These are phyloP conservation scores for Oryza coarctata DNA, from an alignment of 176 grass and related monocot species.

Conservation along the genomic window DNA sequence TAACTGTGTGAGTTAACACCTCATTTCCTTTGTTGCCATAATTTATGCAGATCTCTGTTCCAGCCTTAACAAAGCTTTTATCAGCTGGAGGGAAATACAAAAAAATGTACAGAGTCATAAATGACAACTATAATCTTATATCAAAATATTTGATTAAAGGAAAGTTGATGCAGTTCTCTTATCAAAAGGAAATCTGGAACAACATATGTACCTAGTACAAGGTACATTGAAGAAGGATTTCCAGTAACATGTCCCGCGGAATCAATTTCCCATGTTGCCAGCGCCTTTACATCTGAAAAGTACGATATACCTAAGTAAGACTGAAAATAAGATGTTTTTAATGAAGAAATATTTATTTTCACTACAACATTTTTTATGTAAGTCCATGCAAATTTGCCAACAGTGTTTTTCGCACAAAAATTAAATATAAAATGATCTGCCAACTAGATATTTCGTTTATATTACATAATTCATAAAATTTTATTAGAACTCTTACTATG, in stretches of 20 bases:
- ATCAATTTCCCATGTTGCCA: slow-evolving; percentile 94
- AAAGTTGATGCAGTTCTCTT: not conserved
- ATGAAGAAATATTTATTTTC: not conserved
- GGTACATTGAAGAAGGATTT: slow-evolving; percentile 88
- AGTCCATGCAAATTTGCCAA: not conserved
- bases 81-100: slow-evolving; percentile 50
- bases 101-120: slow-evolving; percentile 28
- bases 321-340: not conserved
- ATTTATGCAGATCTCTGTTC: slow-evolving; percentile 83
- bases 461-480: not conserved
- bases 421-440: not conserved
- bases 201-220: slow-evolving; percentile 72
- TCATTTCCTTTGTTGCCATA: slow-evolving; percentile 99
- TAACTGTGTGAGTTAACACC: slow-evolving; percentile 45
- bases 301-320: slow-evolving; percentile 33
- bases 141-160: not conserved
- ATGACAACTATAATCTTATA: not conserved
- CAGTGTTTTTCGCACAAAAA: not conserved
- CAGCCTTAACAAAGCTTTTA: slow-evolving; percentile 49
- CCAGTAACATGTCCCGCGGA: slow-evolving; percentile 50
- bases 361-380: not conserved
- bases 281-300: slow-evolving; percentile 57
- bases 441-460: not conserved
- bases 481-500: slow-evolving; percentile 61
- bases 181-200: not conserved